These are phyloP conservation scores for Colletotrichum lupini DNA, from an alignment of 2,329 filamentous ascomycete genomes.

Conservation along the genomic window DNA sequence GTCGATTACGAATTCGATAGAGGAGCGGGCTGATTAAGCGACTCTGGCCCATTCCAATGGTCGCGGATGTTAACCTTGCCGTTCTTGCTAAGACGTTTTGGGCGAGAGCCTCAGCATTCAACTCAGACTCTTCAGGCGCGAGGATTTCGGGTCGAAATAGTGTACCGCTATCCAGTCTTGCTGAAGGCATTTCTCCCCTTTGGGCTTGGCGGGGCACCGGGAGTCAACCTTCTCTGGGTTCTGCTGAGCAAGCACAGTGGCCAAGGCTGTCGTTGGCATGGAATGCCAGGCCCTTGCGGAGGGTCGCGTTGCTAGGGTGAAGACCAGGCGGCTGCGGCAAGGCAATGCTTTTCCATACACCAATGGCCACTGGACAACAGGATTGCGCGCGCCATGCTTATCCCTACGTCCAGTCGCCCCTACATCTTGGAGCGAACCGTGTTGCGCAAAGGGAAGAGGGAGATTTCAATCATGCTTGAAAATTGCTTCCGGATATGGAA, in stretches of 20 bases:
- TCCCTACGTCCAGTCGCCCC: constrained; percentile 1
- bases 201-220: neutral
- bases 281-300: neutral
- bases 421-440: neutral
- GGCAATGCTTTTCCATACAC: neutral
- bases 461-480: neutral
- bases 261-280: neutral
- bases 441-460: neutral
- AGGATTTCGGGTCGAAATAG: neutral
- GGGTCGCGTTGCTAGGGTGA: neutral
- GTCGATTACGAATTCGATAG: neutral
- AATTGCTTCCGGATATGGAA: constrained; percentile 16
- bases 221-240: neutral
- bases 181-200: neutral
- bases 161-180: neutral
- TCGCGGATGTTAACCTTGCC: neutral
- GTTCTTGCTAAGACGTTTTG: neutral
- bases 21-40: neutral
- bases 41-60: constrained; percentile 3
- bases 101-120: neutral
- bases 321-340: neutral
- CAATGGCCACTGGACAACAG: neutral
- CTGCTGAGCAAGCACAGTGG: neutral
- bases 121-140: neutral
- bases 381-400: neutral